Base-by-base conservation (phyloP, 148 eudicot species). In the Chenopodium quinoa region DNA sequence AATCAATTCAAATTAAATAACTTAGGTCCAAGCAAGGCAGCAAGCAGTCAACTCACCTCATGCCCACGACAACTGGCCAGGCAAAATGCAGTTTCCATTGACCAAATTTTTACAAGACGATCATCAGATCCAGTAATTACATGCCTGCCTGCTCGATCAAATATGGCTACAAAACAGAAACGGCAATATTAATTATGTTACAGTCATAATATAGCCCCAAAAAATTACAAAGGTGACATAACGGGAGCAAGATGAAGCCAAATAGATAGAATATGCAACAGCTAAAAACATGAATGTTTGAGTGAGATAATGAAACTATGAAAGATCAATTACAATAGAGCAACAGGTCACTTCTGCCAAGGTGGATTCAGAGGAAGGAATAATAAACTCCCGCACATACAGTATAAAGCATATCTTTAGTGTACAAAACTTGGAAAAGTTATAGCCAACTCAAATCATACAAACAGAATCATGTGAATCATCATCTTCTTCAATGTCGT, bases 71-170 rank as follows among this genome's bases (percentile, higher is more conserved):
- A 97, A 84, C 99, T 96, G 25, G 94, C 91, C 83, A 97, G 83
- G 84, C 97, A 92, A 82, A 94, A 87, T 81, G 97, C 98, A 79
- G 97, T 94, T 88, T 97, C 99, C 98, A 92, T 94, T 56, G 99
- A 97, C 99, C 99, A 97, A 77, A 97, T 89, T 85, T 97, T 97
- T 54, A 97, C 99, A 83, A 97, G 88, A 75, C 99, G 97, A 76
- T 97, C 99, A 79, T 97, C 99, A 29, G 99, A 91, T 68, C 99
- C 99, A 85, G 99, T 97, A 77, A 97, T 92, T 70, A 97, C 98
- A 86, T 90, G 92, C 84, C 97, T 88, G 65, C 99, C 98, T 73
- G 90, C 87, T 27, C 92, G 92, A 81, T 97, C 99, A 87, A 94
- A 97, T 83, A 97, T 92, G 79, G 99, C 99, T 97, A 85, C 89